Evolutionary conservation across 345 rosid species (phyloP).

Genomic region (Sisymbrium irio): DNA sequence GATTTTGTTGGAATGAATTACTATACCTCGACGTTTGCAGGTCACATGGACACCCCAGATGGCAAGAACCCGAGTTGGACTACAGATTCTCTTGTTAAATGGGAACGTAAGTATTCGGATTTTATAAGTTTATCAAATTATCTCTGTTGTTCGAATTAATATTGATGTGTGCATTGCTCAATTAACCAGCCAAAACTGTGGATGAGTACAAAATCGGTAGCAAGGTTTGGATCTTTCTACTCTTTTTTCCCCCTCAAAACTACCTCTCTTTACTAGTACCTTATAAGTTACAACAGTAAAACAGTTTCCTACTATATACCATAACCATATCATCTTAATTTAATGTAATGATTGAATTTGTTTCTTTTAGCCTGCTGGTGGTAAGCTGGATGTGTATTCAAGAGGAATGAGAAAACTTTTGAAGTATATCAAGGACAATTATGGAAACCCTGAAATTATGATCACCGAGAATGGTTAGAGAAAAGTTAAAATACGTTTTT

Average conservation of each 20-base stretch:
- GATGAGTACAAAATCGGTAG: conserved; percentile 29
- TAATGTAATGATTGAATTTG: background rate
- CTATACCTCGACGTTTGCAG: conserved; percentile 35
- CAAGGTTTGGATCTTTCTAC: conserved; percentile 2
- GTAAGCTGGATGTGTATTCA: conserved; percentile 27
- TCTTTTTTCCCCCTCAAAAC: background rate
- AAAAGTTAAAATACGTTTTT: background rate
- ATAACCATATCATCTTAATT: background rate
- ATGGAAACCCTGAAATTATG: conserved; percentile 40
- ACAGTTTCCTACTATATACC: background rate
- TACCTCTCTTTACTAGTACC: background rate
- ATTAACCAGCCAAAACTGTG: conserved; percentile 13
- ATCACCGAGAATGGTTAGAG: conserved; percentile 53
- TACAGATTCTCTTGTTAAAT: conserved; percentile 34
- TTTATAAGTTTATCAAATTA: background rate
- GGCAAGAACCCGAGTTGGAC: conserved; percentile 31
- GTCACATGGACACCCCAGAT: background rate
- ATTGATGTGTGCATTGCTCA: background rate
- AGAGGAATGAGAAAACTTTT: conserved; percentile 36
- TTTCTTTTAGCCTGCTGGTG: conserved; percentile 21
- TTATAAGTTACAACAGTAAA: background rate
- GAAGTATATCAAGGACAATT: conserved; percentile 39
- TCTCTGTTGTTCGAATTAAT: background rate
- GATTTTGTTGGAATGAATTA: conserved; percentile 55
- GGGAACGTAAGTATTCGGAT: conserved; percentile 34